Conservation (phyloP, 2,329 filamentous ascomycete species). For the Ophiognomonia clavigignenti-juglandacearum region DNA sequence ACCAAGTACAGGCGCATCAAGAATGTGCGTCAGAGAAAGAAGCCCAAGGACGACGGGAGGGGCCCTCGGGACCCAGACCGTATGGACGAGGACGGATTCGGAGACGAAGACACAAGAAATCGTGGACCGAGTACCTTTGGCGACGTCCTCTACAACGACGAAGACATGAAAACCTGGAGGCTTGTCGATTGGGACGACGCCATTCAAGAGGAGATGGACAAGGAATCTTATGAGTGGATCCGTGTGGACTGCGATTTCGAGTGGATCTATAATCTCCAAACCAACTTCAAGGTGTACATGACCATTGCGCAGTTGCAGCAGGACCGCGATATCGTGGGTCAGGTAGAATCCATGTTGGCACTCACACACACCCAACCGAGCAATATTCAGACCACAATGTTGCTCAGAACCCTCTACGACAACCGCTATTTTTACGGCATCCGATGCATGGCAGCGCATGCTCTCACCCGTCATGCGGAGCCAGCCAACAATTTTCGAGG, state of each 20-base stretch:
- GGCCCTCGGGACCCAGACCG: slow-evolving; percentile 53
- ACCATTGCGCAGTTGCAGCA: slow-evolving; percentile 96
- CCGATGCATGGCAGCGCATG: slow-evolving; percentile 75
- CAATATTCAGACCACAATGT: slow-evolving; percentile 80
- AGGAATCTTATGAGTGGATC: slow-evolving; percentile 98
- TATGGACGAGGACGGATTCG: slow-evolving; percentile 47
- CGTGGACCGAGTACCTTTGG: slow-evolving; percentile 79
- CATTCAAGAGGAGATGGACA: slow-evolving; percentile 85
- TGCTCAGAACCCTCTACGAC: slow-evolving; percentile 87
- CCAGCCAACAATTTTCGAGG: slow-evolving; percentile 71
- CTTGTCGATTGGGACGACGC: slow-evolving; percentile 86
- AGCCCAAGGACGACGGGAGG: slow-evolving; percentile 69
- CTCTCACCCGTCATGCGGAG: slow-evolving; percentile 71
- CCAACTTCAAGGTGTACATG: slow-evolving; percentile 90
- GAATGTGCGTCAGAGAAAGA: slow-evolving; percentile 55
- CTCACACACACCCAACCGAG: slow-evolving; percentile 64
- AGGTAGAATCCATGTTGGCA: slow-evolving; percentile 71
- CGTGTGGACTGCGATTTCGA: slow-evolving; percentile 97
- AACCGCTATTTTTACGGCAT: slow-evolving; percentile 91
- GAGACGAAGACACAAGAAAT: slow-evolving; percentile 62
- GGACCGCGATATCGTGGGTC: slow-evolving; percentile 92
- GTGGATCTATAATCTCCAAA: slow-evolving; percentile 84
- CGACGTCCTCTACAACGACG: slow-evolving; percentile 77
- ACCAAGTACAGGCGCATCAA: slow-evolving; percentile 99
- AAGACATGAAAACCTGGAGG: slow-evolving; percentile 79